Evolutionary conservation across 345 rosid genomes (phyloP).

Genomic region (Leavenworthia alabamica): DNA sequence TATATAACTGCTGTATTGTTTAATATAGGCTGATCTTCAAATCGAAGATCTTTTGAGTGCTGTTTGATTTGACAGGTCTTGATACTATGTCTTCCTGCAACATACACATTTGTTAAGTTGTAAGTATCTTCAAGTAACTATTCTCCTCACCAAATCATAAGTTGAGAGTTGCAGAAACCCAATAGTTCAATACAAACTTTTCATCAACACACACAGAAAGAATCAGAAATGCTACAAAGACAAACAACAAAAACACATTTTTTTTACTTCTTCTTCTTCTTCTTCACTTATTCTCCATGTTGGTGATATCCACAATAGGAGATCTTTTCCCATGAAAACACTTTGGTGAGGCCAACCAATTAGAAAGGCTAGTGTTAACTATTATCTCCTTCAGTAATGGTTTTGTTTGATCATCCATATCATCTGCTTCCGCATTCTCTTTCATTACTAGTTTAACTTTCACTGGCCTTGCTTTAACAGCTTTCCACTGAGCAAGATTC

Average conservation of each 20-base stretch:
- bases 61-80: constrained; percentile 26
- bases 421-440: constrained; percentile 42
- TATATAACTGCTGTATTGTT: constrained; percentile 16
- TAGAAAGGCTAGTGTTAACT: constrained; percentile 75
- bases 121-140: neutral
- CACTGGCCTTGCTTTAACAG: constrained; percentile 54
- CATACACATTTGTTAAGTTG: constrained; percentile 6
- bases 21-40: constrained; percentile 15
- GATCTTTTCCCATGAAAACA: constrained; percentile 22
- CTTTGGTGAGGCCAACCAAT: constrained; percentile 46
- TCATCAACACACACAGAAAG: constrained; percentile 24
- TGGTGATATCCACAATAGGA: constrained; percentile 38
- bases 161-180: constrained; percentile 22
- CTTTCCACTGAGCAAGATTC: constrained; percentile 80
- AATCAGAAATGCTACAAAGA: constrained; percentile 27
- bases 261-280: neutral
- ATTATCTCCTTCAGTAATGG: constrained; percentile 39
- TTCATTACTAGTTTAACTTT: constrained; percentile 36
- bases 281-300: constrained; percentile 26
- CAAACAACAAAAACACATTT: constrained; percentile 24
- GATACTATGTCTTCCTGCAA: constrained; percentile 19
- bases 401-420: constrained; percentile 28
- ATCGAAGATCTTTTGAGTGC: constrained; percentile 15
- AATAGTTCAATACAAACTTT: neutral
- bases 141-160: neutral